These are phyloP conservation scores for Fusarium sp. DNA, from an alignment of 2,329 filamentous ascomycete genomes.

Conservation along the genomic window DNA sequence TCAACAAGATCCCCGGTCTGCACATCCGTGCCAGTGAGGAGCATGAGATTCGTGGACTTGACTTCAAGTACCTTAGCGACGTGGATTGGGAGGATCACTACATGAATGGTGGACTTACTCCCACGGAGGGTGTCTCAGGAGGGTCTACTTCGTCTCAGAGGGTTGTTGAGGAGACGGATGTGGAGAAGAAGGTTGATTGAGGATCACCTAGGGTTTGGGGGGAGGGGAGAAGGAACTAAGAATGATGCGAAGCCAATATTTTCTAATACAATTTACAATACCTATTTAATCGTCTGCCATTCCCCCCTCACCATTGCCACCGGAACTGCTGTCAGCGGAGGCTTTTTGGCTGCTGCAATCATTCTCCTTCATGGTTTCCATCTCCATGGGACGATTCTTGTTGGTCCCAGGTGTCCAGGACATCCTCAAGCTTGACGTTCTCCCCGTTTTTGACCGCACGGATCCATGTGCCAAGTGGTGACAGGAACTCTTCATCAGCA, in stretches of 20 bases:
- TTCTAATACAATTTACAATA: not conserved
- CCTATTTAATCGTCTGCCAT: not conserved
- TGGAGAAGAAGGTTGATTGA: slow-evolving; percentile 25
- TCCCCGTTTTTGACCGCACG: no score
- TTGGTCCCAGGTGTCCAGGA: no score
- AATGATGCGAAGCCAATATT: not conserved
- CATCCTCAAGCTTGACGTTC: no score
- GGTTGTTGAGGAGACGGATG: slow-evolving; percentile 1
- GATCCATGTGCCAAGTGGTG: no score
- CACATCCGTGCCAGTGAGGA: slow-evolving; percentile 67
- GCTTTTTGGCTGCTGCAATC: not conserved
- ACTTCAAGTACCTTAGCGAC: slow-evolving; percentile 50
- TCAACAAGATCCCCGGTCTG: slow-evolving; percentile 69
- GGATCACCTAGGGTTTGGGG: not conserved
- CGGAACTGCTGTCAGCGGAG: no score
- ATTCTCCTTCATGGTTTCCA: not conserved
- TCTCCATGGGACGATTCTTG: no score
- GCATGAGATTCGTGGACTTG: slow-evolving; percentile 65
- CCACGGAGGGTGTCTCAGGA: slow-evolving; percentile 29
- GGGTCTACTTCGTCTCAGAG: slow-evolving; percentile 17
- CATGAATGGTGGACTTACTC: slow-evolving; percentile 27
- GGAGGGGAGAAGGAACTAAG: not conserved
- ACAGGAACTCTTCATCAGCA: no score
- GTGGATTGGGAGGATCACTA: slow-evolving; percentile 41
- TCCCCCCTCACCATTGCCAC: no score